Evolutionary conservation across 257 asterid genomes (phyloP).

Genomic region (Penstemon newberryi): DNA sequence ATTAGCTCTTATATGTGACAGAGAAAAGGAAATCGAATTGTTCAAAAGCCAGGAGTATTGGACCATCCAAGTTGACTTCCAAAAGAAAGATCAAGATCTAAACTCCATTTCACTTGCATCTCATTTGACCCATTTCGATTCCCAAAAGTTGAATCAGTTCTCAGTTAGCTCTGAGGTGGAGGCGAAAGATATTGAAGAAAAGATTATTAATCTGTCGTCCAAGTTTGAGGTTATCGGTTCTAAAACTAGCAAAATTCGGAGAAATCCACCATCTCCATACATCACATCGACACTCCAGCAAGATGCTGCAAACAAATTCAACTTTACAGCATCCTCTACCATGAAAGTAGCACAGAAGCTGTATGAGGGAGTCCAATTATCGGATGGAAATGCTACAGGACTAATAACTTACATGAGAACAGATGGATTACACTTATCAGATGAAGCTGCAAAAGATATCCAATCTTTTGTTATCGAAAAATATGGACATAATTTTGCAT

Average conservation of each 20-base stretch:
- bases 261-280: slow-evolving; percentile 75
- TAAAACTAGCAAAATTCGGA: slow-evolving; percentile 55
- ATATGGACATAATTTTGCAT: slow-evolving; percentile 65
- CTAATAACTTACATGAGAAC: slow-evolving; percentile 92
- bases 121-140: slow-evolving; percentile 56
- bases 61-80: slow-evolving; percentile 63
- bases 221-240: slow-evolving; percentile 53
- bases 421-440: slow-evolving; percentile 86
- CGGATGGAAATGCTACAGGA: slow-evolving; percentile 73
- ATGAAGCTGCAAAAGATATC: slow-evolving; percentile 74
- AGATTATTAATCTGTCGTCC: slow-evolving; percentile 39
- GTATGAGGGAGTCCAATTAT: slow-evolving; percentile 80
- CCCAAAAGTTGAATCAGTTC: slow-evolving; percentile 55
- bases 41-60: slow-evolving; percentile 83
- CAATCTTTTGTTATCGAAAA: slow-evolving; percentile 61
- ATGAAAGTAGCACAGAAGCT: slow-evolving; percentile 92
- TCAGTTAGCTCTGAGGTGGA: slow-evolving; percentile 57
- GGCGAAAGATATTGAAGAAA: slow-evolving; percentile 61
- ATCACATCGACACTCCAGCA: slow-evolving; percentile 94
- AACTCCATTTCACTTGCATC: slow-evolving; percentile 43
- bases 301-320: slow-evolving; percentile 87
- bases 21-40: slow-evolving; percentile 82
- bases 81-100: slow-evolving; percentile 31
- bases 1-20: slow-evolving; percentile 77
- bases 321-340: slow-evolving; percentile 67